These are phyloP conservation scores for Chytriomyces sp. DNA, from an alignment of 192 early-diverging fungal genomes.

Conservation along the genomic window DNA sequence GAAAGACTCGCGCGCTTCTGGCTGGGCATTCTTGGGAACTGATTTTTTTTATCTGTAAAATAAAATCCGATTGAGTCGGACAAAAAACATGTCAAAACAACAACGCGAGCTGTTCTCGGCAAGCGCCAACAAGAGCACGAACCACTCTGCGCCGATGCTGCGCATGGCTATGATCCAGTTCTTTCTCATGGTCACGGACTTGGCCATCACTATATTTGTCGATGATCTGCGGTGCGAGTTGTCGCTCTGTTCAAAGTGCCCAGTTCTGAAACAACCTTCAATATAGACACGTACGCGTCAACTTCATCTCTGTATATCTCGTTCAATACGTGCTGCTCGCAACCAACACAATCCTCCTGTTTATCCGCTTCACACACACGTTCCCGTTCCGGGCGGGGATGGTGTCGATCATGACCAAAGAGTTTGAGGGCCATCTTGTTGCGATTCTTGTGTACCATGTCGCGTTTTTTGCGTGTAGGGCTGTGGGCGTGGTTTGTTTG, in stretches of 20 bases:
- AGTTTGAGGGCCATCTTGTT: slow-evolving; percentile 46
- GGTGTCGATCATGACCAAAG: slow-evolving; percentile 48
- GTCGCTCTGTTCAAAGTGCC: no score
- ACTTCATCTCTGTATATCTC: slow-evolving; percentile 48
- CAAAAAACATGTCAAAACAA: background rate
- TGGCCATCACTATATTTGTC: slow-evolving; percentile 48
- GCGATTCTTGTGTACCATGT: slow-evolving; percentile 34
- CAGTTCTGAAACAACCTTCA: no score
- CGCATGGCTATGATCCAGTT: slow-evolving; percentile 43
- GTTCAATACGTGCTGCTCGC: slow-evolving; percentile 48
- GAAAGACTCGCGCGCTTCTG: no score
- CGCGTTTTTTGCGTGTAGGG: slow-evolving; percentile 38
- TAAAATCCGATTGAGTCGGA: no score
- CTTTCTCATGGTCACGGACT: slow-evolving; percentile 37
- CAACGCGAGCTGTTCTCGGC: background rate
- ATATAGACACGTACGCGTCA: slow-evolving; percentile 38
- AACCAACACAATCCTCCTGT: slow-evolving; percentile 49
- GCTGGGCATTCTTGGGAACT: no score
- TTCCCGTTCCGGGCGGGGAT: slow-evolving; percentile 57
- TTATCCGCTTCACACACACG: slow-evolving; percentile 51
- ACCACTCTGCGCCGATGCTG: slow-evolving; percentile 28
- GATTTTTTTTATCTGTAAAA: no score
- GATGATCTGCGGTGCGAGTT: slow-evolving; percentile 30
- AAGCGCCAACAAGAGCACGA: slow-evolving; percentile 6
- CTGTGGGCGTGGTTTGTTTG: slow-evolving; percentile 43